Evolutionary conservation across 2,329 filamentous ascomycete species (phyloP), one percentile per base, ranked within the genome.

Genomic region (Claviceps quebecensis): DNA sequence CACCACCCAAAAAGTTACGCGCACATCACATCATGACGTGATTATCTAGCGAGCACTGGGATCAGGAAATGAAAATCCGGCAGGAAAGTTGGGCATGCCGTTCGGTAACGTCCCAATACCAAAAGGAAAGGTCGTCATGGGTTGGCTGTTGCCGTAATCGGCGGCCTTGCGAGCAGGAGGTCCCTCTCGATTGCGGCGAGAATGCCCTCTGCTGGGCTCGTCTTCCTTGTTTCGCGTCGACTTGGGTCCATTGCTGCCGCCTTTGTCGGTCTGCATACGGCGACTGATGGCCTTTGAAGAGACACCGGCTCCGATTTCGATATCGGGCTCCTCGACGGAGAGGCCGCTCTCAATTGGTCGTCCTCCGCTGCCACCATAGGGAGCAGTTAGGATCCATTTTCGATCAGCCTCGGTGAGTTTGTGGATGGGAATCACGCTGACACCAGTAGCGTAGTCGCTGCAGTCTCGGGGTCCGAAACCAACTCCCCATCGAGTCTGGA

Each of bases 391-490:
- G 76, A 97, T 88, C 93, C 93, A 98, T 68, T 97, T 96, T 55
- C 87, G 81, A 69, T 98, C 93, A 26, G 93, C 93, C 59, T 98
- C 93, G 1, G 93, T 98, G 52, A 98, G 79, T 60, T 90, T 86
- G 59, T 84, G 78, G 57, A 98, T 93, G 1, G 93, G 93, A 56
- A 98, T 97, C 51, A 95, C 72, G 65, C 90, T 97, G 67, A 97
- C 77, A 48, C 93, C 93, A 11, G 84, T 93, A 58, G 83, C 78
- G 67, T 98, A 98, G 68, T 98, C 90, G 65, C 89, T 95, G 73
- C 93, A 98, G 66, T 98, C 93, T 62, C 93, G 83, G 45, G 93
- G 93, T 2, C 93, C 93, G 62, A 96, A 98, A 16, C 93, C 93
- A 47, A 98, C 93, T 57, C 93, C 93, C 93, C 93, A 98, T 57